Percentiles rank a stretch among this genome's conserved stretches.
These are phyloP conservation scores for Trichomonas vaginalis DNA, from an alignment of 208 protist genomes.

Conservation along the genomic window DNA sequence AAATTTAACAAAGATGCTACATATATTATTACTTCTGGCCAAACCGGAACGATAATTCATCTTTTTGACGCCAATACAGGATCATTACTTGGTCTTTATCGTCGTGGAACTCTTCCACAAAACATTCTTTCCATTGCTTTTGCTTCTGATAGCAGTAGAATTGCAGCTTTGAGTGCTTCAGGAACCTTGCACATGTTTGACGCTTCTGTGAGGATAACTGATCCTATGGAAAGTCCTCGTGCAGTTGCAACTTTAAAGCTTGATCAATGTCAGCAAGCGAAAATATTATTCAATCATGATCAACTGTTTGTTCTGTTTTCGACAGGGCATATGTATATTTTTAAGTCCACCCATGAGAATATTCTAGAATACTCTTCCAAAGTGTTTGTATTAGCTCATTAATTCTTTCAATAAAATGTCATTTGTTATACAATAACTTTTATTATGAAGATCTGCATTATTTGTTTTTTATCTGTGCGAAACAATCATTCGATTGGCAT, in stretches of 20 bases:
- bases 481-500: too few species aligned
- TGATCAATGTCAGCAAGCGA: not conserved
- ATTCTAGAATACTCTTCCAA: not conserved
- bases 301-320: not conserved
- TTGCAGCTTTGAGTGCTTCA: slow-evolving; percentile 29
- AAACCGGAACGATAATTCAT: slow-evolving; percentile 64
- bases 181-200: slow-evolving; percentile 41
- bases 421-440: not conserved
- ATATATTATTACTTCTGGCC: slow-evolving; percentile 54
- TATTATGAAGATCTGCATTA: too few species aligned
- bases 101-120: slow-evolving; percentile 50
- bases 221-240: not conserved
- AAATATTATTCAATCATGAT: not conserved
- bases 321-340: not conserved
- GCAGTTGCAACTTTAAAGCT: not conserved
- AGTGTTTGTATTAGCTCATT: not conserved
- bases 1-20: slow-evolving; percentile 62
- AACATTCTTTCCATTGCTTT: slow-evolving; percentile 27
- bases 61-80: slow-evolving; percentile 59
- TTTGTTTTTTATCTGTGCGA: too few species aligned
- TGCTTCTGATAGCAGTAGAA: slow-evolving; percentile 7
- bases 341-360: not conserved
- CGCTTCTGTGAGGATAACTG: not conserved
- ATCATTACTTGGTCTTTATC: slow-evolving; percentile 49
- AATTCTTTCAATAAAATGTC: too few species aligned